Evolutionary conservation across 352 stramenopile species (phyloP).

Genomic region (Phytophthora agathidicida): DNA sequence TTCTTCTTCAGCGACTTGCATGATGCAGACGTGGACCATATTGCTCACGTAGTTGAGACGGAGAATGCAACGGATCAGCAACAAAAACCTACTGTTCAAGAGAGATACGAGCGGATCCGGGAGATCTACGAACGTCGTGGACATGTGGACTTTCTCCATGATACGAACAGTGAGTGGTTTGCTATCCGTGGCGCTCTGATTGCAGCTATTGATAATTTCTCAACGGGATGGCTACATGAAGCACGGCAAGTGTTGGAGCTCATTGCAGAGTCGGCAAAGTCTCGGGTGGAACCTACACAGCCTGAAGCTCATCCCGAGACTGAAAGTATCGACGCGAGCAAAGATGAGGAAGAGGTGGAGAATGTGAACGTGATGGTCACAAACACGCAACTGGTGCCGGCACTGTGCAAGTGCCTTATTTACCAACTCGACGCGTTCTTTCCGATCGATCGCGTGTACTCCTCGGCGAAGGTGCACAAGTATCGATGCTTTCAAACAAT

Average conservation of each 20-base stretch:
- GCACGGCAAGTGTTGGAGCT: conserved; percentile 66
- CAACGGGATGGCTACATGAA: conserved; percentile 68
- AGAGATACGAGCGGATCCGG: conserved; percentile 71
- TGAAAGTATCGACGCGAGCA: conserved; percentile 2
- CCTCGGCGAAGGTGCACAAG: conserved; percentile 81
- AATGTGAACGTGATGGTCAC: conserved; percentile 83
- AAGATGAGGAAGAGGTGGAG: conserved; percentile 42
- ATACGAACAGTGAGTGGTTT: conserved; percentile 73
- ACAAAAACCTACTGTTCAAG: conserved; percentile 15
- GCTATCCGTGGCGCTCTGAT: conserved; percentile 67
- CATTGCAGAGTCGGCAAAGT: conserved; percentile 26
- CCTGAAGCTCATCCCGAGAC: background rate
- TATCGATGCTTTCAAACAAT: conserved; percentile 82
- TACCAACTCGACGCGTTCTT: conserved; percentile 82
- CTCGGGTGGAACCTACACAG: background rate
- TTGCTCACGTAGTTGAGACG: conserved; percentile 32
- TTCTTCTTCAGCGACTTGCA: conserved; percentile 87
- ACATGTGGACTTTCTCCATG: conserved; percentile 71
- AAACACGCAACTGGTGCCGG: conserved; percentile 81
- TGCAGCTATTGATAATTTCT: conserved; percentile 75
- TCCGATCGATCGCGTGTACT: conserved; percentile 78
- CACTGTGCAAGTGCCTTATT: conserved; percentile 86
- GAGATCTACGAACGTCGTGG: conserved; percentile 78
- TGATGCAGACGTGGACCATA: conserved; percentile 74
- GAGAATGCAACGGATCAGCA: conserved; percentile 1